Evolutionary conservation across 345 rosid species (phyloP).

Genomic region (Sisymbrium irio): DNA sequence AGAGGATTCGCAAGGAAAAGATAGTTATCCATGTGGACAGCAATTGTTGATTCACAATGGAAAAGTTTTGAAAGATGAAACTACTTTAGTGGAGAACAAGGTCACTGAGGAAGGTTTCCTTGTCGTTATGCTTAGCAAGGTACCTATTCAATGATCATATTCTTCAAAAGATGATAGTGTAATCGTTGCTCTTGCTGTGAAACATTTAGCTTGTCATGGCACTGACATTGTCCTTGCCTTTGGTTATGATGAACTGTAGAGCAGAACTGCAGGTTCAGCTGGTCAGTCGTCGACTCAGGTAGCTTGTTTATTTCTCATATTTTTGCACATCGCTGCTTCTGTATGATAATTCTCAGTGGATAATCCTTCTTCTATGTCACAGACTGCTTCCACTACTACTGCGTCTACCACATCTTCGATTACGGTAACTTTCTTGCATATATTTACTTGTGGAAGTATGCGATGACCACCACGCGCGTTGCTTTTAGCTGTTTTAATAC

Average conservation of each 20-base stretch:
- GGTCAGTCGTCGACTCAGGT: slow-evolving; percentile 67
- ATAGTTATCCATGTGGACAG: slow-evolving; percentile 92
- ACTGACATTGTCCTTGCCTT: slow-evolving; percentile 17
- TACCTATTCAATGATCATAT: slow-evolving; percentile 2
- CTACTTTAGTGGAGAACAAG: slow-evolving; percentile 72
- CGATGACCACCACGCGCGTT: not conserved
- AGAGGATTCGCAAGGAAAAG: slow-evolving; percentile 94
- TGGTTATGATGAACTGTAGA: slow-evolving; percentile 46
- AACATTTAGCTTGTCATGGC: not conserved
- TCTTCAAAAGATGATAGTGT: not conserved
- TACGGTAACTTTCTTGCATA: slow-evolving; percentile 24
- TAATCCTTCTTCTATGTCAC: slow-evolving; percentile 22
- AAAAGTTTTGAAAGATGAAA: slow-evolving; percentile 96
- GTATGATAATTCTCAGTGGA: not conserved
- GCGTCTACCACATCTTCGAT: slow-evolving; percentile 47
- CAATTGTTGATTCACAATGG: slow-evolving; percentile 95
- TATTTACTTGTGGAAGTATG: slow-evolving; percentile 3
- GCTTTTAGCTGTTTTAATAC: not conserved
- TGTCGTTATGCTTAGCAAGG: slow-evolving; percentile 99
- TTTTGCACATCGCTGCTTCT: not conserved
- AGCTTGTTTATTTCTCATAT: slow-evolving; percentile 3
- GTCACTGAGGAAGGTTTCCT: slow-evolving; percentile 94
- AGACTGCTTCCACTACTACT: slow-evolving; percentile 57
- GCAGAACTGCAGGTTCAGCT: slow-evolving; percentile 56
- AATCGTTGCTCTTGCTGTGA: not conserved